Base-by-base conservation (phyloP, 1,284 basidiomycete genomes). In the Trametes sp. region DNA sequence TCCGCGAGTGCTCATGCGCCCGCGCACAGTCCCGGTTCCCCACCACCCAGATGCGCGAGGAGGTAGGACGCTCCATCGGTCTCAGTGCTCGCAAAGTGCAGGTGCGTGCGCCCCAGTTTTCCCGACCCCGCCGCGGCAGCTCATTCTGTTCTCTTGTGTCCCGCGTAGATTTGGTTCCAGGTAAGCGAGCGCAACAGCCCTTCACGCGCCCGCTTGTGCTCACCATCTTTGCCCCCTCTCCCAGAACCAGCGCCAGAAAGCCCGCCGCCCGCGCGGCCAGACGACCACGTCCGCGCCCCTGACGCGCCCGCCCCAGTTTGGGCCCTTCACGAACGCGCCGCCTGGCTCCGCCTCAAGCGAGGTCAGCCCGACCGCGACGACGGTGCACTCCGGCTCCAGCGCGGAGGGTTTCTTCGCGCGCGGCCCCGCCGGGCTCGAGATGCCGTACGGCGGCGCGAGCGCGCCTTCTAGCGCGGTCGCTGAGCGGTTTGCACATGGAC, bases 31-130 rank as follows among this genome's bases (percentile, higher is more conserved):
- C 92, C 53, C 89, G 91, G 35, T 94, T 94, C 75, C 92, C 92
- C 2, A 91, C 91, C 4, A 94, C 92, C 2, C 87, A 90, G 21
- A 87, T 91, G 83, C 85, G 92, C 55, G 92, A 94, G 76, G 89
- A 94, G 69, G 90, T 94, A 35, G 92, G 92, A 11, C 85, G 89
- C 41, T 84, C 90, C 33, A 94, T 94, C 64, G 93, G 92, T 28
- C 79, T 94, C 69, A 93, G 90, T 73, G 92, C 92, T 53, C 85
- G 92, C 42, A 91, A 94, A 80, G 92, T 94, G 13, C 92, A 94
- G 86, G 92, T 92, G 70, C 71, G 89, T 80, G 26, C 21, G 41
- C 38, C 9, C 58, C 28, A 33, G 38, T 49, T 26, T 23, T 24
- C 19, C 33, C n/a, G 36, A 5, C 23, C 14, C 24, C 14, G 52